phyloP scores from a whole-genome alignment of 2,329 filamentous ascomycete species.

The Akanthomyces dipterigenus region DNA sequence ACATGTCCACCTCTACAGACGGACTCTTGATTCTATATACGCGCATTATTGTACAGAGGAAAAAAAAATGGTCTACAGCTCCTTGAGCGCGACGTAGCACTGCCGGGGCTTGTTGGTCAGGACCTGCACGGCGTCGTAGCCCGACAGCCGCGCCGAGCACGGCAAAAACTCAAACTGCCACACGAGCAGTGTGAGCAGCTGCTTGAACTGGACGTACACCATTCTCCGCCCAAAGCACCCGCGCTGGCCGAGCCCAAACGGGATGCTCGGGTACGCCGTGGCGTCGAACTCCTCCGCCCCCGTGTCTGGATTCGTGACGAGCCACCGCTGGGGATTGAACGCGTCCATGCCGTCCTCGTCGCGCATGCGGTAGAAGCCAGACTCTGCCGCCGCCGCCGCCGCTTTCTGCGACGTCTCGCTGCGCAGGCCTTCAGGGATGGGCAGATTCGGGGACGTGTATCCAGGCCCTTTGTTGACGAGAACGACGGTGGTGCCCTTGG shows the following conservation, averaged over 20 bases:
- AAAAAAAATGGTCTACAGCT: neutral
- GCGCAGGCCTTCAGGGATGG: neutral
- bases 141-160: neutral
- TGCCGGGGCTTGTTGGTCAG: conserved; percentile 7
- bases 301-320: neutral
- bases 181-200: conserved; percentile 8
- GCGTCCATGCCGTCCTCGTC: conserved; percentile 3
- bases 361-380: conserved; percentile 6
- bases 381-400: neutral
- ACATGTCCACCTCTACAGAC: too few species aligned
- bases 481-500: conserved; percentile 22
- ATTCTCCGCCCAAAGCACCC: conserved; percentile 5
- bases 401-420: neutral
- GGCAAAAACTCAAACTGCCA: conserved; percentile 8
- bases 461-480: conserved; percentile 18
- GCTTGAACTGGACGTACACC: conserved; percentile 6
- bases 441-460: conserved; percentile 12
- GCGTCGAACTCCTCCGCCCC: conserved; percentile 3
- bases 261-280: neutral
- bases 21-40: neutral
- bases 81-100: conserved; percentile 1
- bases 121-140: conserved; percentile 6
- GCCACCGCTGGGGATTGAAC: conserved; percentile 14
- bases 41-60: neutral
- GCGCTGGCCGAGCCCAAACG: conserved; percentile 7